Percentiles rank a stretch among this genome's conserved stretches.
phyloP scores from a whole-genome alignment of 805 yeast species.

The Cyberlindnera maclurae region DNA sequence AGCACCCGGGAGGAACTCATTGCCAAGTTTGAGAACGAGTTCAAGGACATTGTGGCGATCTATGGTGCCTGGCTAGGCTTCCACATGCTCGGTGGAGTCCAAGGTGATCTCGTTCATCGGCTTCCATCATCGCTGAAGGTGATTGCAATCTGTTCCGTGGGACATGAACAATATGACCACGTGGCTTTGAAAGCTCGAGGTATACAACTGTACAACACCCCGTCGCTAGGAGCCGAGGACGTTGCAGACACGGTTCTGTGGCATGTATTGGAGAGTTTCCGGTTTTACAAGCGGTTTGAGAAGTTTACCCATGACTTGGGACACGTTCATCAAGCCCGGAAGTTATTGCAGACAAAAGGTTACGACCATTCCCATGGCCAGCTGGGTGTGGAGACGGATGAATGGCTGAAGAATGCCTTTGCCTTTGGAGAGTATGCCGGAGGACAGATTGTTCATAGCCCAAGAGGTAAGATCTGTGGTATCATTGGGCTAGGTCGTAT shows the following conservation, averaged over 20 bases:
- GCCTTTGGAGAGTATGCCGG: constrained; percentile 35
- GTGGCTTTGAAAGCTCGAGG: constrained; percentile 31
- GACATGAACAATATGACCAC: constrained; percentile 45
- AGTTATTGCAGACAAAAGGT: constrained; percentile 27
- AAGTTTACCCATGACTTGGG: constrained; percentile 25
- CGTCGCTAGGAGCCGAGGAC: constrained; percentile 45
- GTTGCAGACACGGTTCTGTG: constrained; percentile 60
- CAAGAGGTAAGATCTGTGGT: constrained; percentile 44
- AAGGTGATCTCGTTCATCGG: constrained; percentile 32
- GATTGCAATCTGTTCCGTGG: constrained; percentile 50
- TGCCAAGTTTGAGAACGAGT: constrained; percentile 29
- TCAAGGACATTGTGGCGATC: constrained; percentile 38
- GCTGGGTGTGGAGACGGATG: constrained; percentile 21
- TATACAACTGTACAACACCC: constrained; percentile 40
- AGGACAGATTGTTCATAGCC: constrained; percentile 30
- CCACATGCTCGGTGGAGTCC: constrained; percentile 42
- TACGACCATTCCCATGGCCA: constrained; percentile 25
- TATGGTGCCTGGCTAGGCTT: constrained; percentile 59
- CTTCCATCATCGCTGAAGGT: constrained; percentile 42
- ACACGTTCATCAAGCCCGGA: constrained; percentile 37
- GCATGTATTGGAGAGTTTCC: constrained; percentile 46
- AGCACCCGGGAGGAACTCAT: constrained; percentile 34
- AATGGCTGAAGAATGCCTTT: constrained; percentile 12
- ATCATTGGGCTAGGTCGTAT: constrained; percentile 58
- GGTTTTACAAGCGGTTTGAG: constrained; percentile 39